Base-by-base conservation (phyloP, 2,329 filamentous ascomycete genomes). In the Cordyceps fumosorosea region DNA sequence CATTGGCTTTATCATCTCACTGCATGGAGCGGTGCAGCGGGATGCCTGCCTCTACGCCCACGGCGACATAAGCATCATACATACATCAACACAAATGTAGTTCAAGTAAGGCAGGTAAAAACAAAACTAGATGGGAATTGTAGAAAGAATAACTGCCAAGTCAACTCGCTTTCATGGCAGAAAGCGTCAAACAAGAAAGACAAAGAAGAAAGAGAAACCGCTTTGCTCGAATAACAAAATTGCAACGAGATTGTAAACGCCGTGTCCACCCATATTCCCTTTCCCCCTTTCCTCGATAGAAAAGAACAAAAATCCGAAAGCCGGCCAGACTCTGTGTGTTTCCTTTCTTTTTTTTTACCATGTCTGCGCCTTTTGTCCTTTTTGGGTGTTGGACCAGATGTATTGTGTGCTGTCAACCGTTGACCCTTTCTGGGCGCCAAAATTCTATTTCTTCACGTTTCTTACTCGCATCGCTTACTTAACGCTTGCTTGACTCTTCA, bases 171-270 rank as follows among this genome's bases (percentile, higher is more conserved):
- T 42, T 40, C 20, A 2, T 37, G 5, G 37, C 34, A 59, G 37
- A 40, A 34, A 22, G 18, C 26, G 42, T 20, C 14, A 32, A 51
- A 56, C 32, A 62, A 24, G 5, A 52, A 40, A n/a, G 14, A 45
- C 18, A 51, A 52, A 42, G 22, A 51, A 50, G 37, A 22, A 50
- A 52, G 14, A 44, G 56, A 47, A 45, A 50, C 52, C 61, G 57
- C 60, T 59, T 37, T 57, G 62, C 52, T 58, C 5, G 50, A 59
- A 59, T 22, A n/a, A 42, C 29, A 59, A 48, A 50, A 47, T 40
- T 26, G 56, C 56, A 48, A 60, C 44, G 47, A 61, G 24, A 65
- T 44, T 64, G 34, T 32, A 55, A 62, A 62, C 60, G 60, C 60
- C 60, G 34, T 62, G n/a, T 54, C 26, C 60, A 18, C 53, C 59